Percentiles rank a stretch among this genome's conserved stretches.
These are phyloP conservation scores for Leccinellum luteum DNA, from an alignment of 768 basidiomycete genomes.

Conservation along the genomic window DNA sequence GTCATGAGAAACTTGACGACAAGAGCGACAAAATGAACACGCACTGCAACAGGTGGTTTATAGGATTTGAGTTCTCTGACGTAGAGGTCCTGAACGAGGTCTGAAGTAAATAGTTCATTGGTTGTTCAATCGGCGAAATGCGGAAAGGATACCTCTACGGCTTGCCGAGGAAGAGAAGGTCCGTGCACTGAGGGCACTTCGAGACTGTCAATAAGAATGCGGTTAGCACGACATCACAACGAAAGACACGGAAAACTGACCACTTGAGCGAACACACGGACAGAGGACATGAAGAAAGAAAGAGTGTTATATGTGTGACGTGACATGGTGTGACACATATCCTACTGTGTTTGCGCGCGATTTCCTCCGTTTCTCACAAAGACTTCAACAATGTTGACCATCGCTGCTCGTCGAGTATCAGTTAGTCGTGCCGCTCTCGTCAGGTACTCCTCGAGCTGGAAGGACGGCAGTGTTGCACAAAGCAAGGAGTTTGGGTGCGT, in stretches of 20 bases:
- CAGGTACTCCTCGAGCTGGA: constrained; percentile 38
- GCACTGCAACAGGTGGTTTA: not conserved
- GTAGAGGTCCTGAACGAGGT: not conserved
- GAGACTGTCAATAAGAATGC: constrained; percentile 31
- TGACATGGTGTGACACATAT: constrained; percentile 35
- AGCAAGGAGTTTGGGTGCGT: constrained; percentile 62
- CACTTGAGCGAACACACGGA: constrained; percentile 56
- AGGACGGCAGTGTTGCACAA: constrained; percentile 59
- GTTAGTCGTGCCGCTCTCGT: constrained; percentile 34
- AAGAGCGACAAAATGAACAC: too few species aligned
- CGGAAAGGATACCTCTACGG: constrained; percentile 56
- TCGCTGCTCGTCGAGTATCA: constrained; percentile 40
- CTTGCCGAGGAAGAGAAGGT: constrained; percentile 58
- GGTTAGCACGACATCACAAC: constrained; percentile 11
- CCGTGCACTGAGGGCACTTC: constrained; percentile 48
- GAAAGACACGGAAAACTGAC: constrained; percentile 14
- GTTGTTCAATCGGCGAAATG: constrained; percentile 23
- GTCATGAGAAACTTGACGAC: too few species aligned
- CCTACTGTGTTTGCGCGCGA: constrained; percentile 12
- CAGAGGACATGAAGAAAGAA: constrained; percentile 57
- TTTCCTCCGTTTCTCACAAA: not conserved
- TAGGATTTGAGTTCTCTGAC: not conserved
- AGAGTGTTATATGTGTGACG: constrained; percentile 40
- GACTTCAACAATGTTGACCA: constrained; percentile 21
- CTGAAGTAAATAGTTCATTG: constrained; percentile 6